Percentiles rank a stretch among this genome's conserved stretches.
These are phyloP conservation scores for Proliferodiscus dingleyae DNA, from an alignment of 2,329 filamentous ascomycete genomes.

Conservation along the genomic window DNA sequence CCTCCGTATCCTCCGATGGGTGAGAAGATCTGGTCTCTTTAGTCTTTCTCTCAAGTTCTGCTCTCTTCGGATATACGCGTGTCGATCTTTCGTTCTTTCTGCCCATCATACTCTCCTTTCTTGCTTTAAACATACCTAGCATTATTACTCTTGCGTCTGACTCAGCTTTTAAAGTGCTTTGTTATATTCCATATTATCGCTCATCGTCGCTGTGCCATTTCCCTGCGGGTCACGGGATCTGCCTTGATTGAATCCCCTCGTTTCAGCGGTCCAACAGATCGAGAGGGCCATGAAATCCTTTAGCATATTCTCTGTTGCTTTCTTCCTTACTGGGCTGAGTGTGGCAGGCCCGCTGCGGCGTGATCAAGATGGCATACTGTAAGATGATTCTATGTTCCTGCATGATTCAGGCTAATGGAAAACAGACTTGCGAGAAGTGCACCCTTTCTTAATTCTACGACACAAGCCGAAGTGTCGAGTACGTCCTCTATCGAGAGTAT, in stretches of 20 bases:
- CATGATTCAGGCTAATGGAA: conserved; percentile 7
- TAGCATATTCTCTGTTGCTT: conserved; percentile 9
- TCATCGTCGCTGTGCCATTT: conserved; percentile 3
- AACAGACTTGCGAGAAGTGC: background rate
- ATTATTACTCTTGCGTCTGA: conserved; percentile 1
- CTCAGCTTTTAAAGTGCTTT: background rate
- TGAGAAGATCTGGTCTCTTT: background rate
- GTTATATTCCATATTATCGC: background rate
- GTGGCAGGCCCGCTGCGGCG: conserved; percentile 22
- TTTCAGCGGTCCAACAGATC: conserved; percentile 1
- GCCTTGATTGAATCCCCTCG: background rate
- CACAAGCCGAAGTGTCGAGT: background rate
- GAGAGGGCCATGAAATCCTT: conserved; percentile 15
- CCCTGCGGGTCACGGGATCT: conserved; percentile 6
- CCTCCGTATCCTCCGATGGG: conserved; percentile 4
- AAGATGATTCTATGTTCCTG: conserved; percentile 9
- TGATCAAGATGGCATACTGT: conserved; percentile 13
- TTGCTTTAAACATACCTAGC: conserved; percentile 4
- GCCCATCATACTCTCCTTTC: conserved; percentile 9
- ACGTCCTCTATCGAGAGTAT: background rate
- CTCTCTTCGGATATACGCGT: conserved; percentile 3
- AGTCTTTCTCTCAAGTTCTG: conserved; percentile 8
- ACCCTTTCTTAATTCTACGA: background rate
- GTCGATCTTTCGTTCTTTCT: conserved; percentile 12
- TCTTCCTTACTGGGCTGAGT: conserved; percentile 14